Evolutionary conservation across 306 rosid species (phyloP).

Genomic region (Prinsepia uniflora): DNA sequence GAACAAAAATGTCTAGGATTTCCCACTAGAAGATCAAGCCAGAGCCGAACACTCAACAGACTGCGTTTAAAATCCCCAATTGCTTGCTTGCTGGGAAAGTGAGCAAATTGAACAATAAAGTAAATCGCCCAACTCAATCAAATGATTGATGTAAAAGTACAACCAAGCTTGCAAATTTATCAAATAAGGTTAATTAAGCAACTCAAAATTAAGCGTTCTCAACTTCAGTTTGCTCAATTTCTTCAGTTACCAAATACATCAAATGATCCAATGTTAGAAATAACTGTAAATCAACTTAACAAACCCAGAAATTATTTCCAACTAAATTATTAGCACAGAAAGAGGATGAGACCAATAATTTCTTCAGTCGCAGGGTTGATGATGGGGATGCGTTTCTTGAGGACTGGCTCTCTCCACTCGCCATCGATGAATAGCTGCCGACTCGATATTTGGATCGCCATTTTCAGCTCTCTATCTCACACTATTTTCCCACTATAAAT

Average conservation of each 20-base stretch:
- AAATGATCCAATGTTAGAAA: neutral
- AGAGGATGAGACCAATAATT: constrained; percentile 43
- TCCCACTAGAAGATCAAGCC: neutral
- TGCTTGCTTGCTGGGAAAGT: neutral
- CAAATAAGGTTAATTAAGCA: too few species aligned
- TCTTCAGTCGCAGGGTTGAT: constrained; percentile 75
- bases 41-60: neutral
- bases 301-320: neutral
- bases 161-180: neutral
- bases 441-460: constrained; percentile 60
- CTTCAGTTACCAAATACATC: constrained; percentile 1
- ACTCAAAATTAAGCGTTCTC: neutral
- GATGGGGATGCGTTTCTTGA: constrained; percentile 68
- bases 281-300: neutral
- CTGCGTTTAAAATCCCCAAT: neutral
- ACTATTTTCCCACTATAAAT: neutral
- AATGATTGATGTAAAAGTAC: neutral
- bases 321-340: neutral
- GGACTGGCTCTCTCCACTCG: constrained; percentile 68
- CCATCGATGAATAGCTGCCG: constrained; percentile 80
- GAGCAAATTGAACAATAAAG: neutral
- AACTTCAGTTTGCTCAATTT: neutral
- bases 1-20: neutral
- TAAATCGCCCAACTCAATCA: neutral
- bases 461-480: constrained; percentile 11